Evolutionary conservation across 129 eudicot genomes (phyloP).

Genomic region (Flaveria bidentis): DNA sequence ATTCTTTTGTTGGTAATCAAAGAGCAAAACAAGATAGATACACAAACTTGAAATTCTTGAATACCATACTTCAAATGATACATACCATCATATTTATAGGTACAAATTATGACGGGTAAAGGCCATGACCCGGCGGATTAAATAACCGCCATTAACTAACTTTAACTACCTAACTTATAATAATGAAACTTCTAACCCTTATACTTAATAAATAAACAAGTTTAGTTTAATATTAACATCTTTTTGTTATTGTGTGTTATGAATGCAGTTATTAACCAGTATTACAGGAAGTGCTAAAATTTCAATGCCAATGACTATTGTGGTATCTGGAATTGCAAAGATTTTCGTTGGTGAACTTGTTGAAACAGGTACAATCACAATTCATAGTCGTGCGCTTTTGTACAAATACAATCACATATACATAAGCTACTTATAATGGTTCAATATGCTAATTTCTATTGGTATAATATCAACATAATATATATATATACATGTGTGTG

Average conservation of each 20-base stretch:
- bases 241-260: slow-evolving; percentile 24
- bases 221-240: no score
- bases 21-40: no score
- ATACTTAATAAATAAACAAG: no score
- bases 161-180: no score
- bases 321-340: slow-evolving; percentile 91
- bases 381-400: not conserved
- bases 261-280: slow-evolving; percentile 68
- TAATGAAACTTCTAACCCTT: no score
- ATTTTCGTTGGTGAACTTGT: slow-evolving; percentile 95
- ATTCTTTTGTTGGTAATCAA: not conserved
- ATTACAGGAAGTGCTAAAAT: slow-evolving; percentile 88
- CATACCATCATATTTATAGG: no score
- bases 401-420: not conserved
- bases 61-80: no score
- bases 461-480: not conserved
- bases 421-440: not conserved
- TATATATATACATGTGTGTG: no score
- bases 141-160: no score
- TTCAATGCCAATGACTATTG: slow-evolving; percentile 88
- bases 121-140: no score
- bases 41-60: no score
- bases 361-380: slow-evolving; percentile 63
- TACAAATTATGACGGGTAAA: no score
- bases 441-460: not conserved